Evolutionary conservation across 2,329 filamentous ascomycete species (phyloP).

Genomic region (Fusarium sp.): DNA sequence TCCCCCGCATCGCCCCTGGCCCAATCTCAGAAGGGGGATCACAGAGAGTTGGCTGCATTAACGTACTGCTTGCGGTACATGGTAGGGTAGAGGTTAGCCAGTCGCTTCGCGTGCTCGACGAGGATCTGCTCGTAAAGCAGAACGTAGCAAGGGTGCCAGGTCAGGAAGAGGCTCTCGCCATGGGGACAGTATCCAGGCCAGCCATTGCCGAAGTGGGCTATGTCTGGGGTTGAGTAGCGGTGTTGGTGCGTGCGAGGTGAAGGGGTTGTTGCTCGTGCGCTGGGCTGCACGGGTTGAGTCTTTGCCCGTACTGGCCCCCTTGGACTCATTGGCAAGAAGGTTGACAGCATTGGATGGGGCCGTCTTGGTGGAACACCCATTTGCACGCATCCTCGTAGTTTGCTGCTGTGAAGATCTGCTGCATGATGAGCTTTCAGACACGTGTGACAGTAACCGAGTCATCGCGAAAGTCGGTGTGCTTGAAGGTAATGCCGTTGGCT

Average conservation of each 20-base stretch:
- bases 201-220: constrained; percentile 44
- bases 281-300: too few species aligned
- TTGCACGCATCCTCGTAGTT: constrained; percentile 88
- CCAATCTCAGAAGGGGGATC: constrained; percentile 69
- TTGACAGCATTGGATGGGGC: constrained; percentile 93
- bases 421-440: constrained; percentile 85
- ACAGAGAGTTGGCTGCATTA: constrained; percentile 60
- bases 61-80: constrained; percentile 54
- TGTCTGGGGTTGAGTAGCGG: too few species aligned
- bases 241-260: too few species aligned
- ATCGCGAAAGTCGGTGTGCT: constrained; percentile 94
- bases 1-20: constrained; percentile 76
- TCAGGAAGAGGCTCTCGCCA: constrained; percentile 61
- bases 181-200: constrained; percentile 63
- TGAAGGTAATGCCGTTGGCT: constrained; percentile 91
- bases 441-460: constrained; percentile 88
- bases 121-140: constrained; percentile 69
- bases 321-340: too few species aligned
- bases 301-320: too few species aligned
- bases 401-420: constrained; percentile 93
- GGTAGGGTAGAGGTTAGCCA: constrained; percentile 60
- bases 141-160: constrained; percentile 70
- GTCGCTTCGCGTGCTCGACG: constrained; percentile 58
- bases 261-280: too few species aligned
- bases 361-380: constrained; percentile 89